Percentiles rank a stretch among this genome's conserved stretches.
Evolutionary conservation across 768 basidiomycete genomes (phyloP).

Genomic region (Psilocybe cyanescens): DNA sequence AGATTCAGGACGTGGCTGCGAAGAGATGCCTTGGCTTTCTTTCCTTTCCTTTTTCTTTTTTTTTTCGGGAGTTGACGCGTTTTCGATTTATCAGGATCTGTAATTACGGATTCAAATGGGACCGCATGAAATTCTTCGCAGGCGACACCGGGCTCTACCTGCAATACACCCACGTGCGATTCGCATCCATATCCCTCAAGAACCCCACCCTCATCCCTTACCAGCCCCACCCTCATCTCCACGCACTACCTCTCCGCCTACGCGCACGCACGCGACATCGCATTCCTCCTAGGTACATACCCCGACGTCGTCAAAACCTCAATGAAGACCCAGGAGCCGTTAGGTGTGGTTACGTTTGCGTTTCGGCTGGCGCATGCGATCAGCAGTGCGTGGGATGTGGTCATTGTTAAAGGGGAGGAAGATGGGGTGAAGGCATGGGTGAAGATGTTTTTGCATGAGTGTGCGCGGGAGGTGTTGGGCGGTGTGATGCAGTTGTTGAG

Average conservation of each 20-base stretch:
- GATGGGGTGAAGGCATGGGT: constrained; percentile 68
- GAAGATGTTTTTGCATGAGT: constrained; percentile 60
- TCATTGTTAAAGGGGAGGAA: no score
- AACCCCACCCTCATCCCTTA: constrained; percentile 83
- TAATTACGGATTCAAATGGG: constrained; percentile 95
- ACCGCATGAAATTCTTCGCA: constrained; percentile 93
- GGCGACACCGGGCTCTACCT: constrained; percentile 96
- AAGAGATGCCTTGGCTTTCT: constrained; percentile 63
- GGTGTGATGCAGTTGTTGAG: constrained; percentile 88
- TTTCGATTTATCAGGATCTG: constrained; percentile 66
- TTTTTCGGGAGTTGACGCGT: neutral
- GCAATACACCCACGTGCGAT: constrained; percentile 94
- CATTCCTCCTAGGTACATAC: constrained; percentile 64
- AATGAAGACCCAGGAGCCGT: no score
- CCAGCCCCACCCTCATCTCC: constrained; percentile 70
- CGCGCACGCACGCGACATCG: constrained; percentile 79
- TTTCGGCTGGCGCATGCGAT: no score
- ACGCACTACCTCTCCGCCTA: constrained; percentile 69
- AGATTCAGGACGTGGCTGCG: constrained; percentile 97
- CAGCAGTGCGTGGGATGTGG: no score
- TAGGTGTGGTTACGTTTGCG: no score
- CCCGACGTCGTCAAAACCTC: no score
- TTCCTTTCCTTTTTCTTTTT: neutral
- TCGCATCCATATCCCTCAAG: constrained; percentile 89
- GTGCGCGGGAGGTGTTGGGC: constrained; percentile 83